Base-by-base conservation (phyloP, 2,329 filamentous ascomycete species). In the Xylariaceae sp. region DNA sequence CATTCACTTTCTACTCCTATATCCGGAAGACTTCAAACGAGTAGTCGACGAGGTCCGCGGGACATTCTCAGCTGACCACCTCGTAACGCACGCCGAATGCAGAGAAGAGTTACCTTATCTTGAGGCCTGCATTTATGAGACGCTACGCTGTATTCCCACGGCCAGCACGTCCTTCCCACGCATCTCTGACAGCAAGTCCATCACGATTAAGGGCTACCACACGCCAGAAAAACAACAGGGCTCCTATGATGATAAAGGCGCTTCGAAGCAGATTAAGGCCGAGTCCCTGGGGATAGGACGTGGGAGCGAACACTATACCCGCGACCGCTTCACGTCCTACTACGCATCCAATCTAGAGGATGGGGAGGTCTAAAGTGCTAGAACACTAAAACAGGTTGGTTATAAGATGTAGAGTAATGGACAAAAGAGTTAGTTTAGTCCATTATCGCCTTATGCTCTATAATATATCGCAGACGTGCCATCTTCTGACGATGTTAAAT, bases 271-370 rank as follows among this genome's bases (percentile, higher is more conserved):
- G 17, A 16, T 39, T 16, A 33, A 52, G 12, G 3, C 17, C 28
- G 21, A 44, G 17, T 9, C 26, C 11, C 24, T 41, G 12, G 36
- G 33, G 16, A 23, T 7, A 4, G 7, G 12, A 44, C 2, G 28
- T 28, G 7, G 8, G 23, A 44, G 28, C 14, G 19, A 36, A 11
- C 6, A 28, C 9, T 2, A 44, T 37, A n/a, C 29, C 21, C 3
- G 28, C 29, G 36, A 39, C 17, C 17, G n/a, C 37, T 36, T 45
- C 28, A 36, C 23, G 21, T 39, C 41, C 41, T 31, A 14, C 33
- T 46, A 45, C 31, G 12, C 12, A 49, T 55, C 26, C 29, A 14
- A 49, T 34, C 11, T 50, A 3, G 23, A 41, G n/a, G 36, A 40
- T n/a, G n/a, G 24, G 28, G 36, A 33, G 24, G 26, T 50, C 23